These are phyloP conservation scores for Metschnikowia shivogae DNA, from an alignment of 805 yeast genomes.

Conservation along the genomic window DNA sequence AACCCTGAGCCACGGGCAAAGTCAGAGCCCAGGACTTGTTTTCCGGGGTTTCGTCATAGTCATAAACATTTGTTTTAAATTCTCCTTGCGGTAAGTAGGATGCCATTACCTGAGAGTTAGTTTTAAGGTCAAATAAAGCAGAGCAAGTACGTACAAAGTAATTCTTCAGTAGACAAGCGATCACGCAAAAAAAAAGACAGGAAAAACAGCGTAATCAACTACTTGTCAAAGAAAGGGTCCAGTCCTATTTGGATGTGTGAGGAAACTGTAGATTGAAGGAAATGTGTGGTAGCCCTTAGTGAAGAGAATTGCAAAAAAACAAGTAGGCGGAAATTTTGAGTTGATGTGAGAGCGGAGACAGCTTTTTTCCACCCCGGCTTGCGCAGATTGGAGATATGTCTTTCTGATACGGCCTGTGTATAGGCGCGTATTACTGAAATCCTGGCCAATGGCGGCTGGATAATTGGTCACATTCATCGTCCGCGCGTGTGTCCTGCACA, in stretches of 20 bases:
- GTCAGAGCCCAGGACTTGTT: slow-evolving; percentile 91
- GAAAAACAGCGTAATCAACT: not conserved
- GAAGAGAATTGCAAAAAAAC: not conserved
- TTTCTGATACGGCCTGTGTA: not conserved
- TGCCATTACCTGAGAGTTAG: slow-evolving; percentile 16
- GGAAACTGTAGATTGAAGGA: not conserved
- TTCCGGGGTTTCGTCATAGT: slow-evolving; percentile 70
- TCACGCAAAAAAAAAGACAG: not conserved
- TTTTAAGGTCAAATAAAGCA: not conserved
- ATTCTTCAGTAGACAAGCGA: not conserved
- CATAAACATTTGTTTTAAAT: slow-evolving; percentile 43
- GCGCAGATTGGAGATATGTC: slow-evolving; percentile 4
- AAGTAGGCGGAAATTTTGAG: not conserved
- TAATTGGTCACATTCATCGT: not conserved
- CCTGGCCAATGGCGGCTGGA: not conserved
- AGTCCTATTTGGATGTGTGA: not conserved
- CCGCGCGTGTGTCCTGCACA: not conserved
- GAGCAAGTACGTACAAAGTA: slow-evolving; percentile 1
- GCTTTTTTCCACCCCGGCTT: slow-evolving; percentile 1
- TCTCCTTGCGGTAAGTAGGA: slow-evolving; percentile 38
- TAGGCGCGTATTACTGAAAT: not conserved
- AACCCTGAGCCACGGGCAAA: slow-evolving; percentile 80
- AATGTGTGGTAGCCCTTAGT: slow-evolving; percentile 1
- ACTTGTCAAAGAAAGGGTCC: slow-evolving; percentile 1
- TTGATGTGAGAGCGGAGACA: slow-evolving; percentile 1